Percentiles rank a stretch among this genome's conserved stretches.
These are phyloP conservation scores for Xerocomellus amylosporus DNA, from an alignment of 768 basidiomycete species.

Conservation along the genomic window DNA sequence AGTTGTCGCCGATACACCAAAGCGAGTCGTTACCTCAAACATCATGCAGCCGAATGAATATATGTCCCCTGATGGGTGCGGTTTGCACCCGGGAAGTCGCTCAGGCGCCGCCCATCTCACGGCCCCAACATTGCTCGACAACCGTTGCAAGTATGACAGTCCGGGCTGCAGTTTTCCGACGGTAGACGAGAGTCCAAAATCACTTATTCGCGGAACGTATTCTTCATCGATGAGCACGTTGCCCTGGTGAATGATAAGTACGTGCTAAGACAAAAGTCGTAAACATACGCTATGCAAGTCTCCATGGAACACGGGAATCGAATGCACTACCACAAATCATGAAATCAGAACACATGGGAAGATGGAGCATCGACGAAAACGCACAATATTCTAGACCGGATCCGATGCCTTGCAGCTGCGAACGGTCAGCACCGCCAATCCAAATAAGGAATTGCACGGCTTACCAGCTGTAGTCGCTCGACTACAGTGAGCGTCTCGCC, in stretches of 20 bases:
- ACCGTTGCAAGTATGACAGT: background rate
- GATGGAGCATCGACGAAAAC: background rate
- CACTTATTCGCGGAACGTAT: background rate
- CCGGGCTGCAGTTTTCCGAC: background rate
- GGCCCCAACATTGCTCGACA: background rate
- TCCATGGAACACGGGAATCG: background rate
- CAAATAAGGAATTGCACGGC: too few species aligned
- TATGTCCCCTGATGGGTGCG: background rate
- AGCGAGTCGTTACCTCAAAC: background rate
- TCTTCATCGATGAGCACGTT: slow-evolving; percentile 1
- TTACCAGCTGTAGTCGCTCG: background rate
- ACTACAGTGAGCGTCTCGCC: background rate
- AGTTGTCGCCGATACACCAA: too few species aligned
- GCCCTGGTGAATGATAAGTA: background rate
- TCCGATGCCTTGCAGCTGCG: background rate
- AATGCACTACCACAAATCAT: background rate
- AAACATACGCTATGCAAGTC: background rate
- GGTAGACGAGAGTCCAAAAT: background rate
- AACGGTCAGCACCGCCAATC: background rate
- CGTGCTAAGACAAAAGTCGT: background rate
- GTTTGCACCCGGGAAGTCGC: background rate
- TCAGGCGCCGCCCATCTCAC: slow-evolving; percentile 4
- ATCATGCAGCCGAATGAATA: slow-evolving; percentile 4
- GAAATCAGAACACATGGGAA: background rate
- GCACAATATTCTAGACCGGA: background rate